phyloP scores from a whole-genome alignment of 768 basidiomycete species.

The Lyophyllum atratum region DNA sequence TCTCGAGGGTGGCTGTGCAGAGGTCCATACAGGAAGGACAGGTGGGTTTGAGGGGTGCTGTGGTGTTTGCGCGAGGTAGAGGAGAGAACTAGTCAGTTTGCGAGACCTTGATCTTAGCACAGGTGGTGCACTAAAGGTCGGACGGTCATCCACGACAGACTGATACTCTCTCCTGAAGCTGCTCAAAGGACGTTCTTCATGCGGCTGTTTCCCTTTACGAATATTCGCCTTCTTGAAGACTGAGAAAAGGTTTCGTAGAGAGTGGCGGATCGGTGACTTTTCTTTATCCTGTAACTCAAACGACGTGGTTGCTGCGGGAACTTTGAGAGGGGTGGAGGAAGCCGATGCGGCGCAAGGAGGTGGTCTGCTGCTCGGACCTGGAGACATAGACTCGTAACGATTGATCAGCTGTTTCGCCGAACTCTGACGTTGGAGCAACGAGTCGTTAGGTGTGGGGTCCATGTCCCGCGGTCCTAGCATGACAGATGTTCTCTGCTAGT shows the following conservation, averaged over 20 bases:
- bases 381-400: constrained; percentile 50
- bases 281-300: constrained; percentile 32
- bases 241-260: constrained; percentile 62
- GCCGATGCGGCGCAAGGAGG: constrained; percentile 7
- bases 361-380: not conserved
- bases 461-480: constrained; percentile 23
- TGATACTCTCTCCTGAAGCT: constrained; percentile 21
- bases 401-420: constrained; percentile 57
- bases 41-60: constrained; percentile 19
- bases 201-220: constrained; percentile 24
- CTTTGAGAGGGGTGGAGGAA: constrained; percentile 8
- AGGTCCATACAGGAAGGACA: constrained; percentile 48
- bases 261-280: constrained; percentile 64
- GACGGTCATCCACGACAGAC: not conserved
- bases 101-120: constrained; percentile 14
- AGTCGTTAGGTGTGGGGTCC: constrained; percentile 1
- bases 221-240: constrained; percentile 54
- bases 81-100: constrained; percentile 37
- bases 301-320: constrained; percentile 19
- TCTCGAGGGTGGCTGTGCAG: constrained; percentile 39
- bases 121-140: constrained; percentile 7
- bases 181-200: constrained; percentile 15
- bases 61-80: constrained; percentile 45
- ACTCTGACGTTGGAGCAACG: constrained; percentile 24
- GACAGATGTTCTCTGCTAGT: not conserved